phyloP scores from a whole-genome alignment of 202 grass and related monocot species.

The Digitaria exilis region DNA sequence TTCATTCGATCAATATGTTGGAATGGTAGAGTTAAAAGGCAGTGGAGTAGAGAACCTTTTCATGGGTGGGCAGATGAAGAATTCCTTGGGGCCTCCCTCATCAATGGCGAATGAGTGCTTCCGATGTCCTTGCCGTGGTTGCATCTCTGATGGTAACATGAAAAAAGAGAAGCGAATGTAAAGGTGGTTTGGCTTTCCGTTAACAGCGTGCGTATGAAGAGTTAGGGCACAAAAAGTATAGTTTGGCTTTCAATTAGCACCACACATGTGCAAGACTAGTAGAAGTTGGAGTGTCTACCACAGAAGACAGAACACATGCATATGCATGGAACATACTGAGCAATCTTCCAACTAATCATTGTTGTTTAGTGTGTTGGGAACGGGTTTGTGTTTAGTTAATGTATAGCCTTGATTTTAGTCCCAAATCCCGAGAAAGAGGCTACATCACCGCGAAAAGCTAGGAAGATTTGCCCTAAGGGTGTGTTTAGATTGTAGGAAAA shows the following conservation, averaged over 20 bases:
- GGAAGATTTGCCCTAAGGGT: no score
- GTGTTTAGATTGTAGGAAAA: no score
- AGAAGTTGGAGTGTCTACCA: neutral
- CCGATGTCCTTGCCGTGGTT: conserved; percentile 37
- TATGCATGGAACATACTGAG: conserved; percentile 1
- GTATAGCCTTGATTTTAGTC: conserved; percentile 20
- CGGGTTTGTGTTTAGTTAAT: neutral
- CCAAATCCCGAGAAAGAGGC: conserved; percentile 46
- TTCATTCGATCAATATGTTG: neutral
- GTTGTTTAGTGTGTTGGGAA: neutral
- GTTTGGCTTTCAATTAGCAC: conserved; percentile 47
- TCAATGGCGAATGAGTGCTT: conserved; percentile 60
- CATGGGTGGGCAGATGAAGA: conserved; percentile 47
- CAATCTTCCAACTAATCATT: conserved; percentile 24
- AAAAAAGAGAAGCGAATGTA: conserved; percentile 26
- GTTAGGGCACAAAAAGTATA: neutral
- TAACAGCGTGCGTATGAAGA: conserved; percentile 21
- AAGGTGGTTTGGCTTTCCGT: conserved; percentile 42
- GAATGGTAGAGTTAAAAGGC: conserved; percentile 7
- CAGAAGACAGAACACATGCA: neutral
- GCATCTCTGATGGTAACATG: conserved; percentile 68
- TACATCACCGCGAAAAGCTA: neutral
- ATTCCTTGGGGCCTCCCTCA: conserved; percentile 67
- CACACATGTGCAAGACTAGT: conserved; percentile 16
- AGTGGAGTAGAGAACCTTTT: conserved; percentile 63